Evolutionary conservation across 495 filamentous ascomycete genomes (phyloP).

Genomic region (Neurospora intermedia): DNA sequence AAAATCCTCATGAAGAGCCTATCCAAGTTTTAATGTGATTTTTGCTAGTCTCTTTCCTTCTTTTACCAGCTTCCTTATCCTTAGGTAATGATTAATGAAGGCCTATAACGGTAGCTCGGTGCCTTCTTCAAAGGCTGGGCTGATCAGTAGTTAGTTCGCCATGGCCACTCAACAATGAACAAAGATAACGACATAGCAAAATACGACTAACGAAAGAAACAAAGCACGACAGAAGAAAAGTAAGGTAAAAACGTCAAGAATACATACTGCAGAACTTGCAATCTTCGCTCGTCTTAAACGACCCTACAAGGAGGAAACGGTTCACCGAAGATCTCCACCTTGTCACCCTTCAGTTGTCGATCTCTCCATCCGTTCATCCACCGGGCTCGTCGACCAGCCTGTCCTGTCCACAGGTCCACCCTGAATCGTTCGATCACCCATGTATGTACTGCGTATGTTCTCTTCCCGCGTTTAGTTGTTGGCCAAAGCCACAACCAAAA

Average conservation of each 20-base stretch:
- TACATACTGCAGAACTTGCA: neutral
- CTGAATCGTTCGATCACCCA: neutral
- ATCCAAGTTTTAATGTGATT: neutral
- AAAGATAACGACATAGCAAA: neutral
- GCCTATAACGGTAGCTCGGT: neutral
- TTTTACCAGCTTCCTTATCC: neutral
- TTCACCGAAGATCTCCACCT: neutral
- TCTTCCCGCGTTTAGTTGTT: neutral
- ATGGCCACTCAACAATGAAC: no score
- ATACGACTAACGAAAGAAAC: neutral
- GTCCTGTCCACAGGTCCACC: neutral
- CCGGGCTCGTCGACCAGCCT: neutral
- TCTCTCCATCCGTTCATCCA: neutral
- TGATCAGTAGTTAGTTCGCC: neutral
- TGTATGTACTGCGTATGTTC: neutral
- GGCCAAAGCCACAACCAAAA: no score
- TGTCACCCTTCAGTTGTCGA: neutral
- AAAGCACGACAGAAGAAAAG: neutral
- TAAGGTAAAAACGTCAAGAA: neutral
- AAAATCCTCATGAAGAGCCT: no score
- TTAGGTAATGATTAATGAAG: neutral
- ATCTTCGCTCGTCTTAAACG: no score
- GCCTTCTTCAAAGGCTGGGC: neutral
- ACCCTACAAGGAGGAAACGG: neutral
- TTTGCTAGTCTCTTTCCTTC: neutral